Base-by-base conservation (phyloP, 208 protist genomes). In the Leishmania turanica region DNA sequence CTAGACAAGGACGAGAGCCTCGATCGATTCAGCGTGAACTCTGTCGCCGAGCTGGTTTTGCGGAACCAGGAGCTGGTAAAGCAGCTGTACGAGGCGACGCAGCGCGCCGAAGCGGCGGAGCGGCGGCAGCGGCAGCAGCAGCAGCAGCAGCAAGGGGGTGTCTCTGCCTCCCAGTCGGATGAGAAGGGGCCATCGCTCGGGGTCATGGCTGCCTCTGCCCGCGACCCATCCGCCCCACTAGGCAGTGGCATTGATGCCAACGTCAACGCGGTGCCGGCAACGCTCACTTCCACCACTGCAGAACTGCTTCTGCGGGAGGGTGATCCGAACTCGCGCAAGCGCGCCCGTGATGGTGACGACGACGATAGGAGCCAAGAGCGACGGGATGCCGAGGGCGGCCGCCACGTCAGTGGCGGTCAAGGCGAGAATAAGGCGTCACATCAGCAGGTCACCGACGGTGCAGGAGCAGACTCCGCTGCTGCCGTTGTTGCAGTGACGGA, bases 41-140 rank as follows among this genome's bases (percentile, higher is more conserved):
- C 85, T 19, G 90, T 96, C 8, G 69, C 84, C 6, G 89, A 96
- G 73, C 75, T 96, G 15, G 72, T 96, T 27, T 66, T 87, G 74
- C 93, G 93, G 51, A 96, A 96, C 78, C 91, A 95, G 83, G 91
- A 96, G 76, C 83, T 96, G 9, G 68, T 94, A 65, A 76, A 88
- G 81, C 90, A 96, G 81, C 85, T 96, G 58, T 95, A 95, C 79
- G 68, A 81, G 6, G 78, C 65, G 3, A 92, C 90, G 51, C 90
- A 93, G 79, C 88, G 81, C n/a, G 78, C 77, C 3, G 89, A 86
- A 47, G 77, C 56, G 7, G 82, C 81, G 37, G 81, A 83, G 69
- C 11, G 17, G 64, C 49, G 77, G 45, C 45, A 0, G 40, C 58
- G 15, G 19, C 40, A 56, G 49, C 58, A 0, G 40, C 58, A n/a